These are phyloP conservation scores for Aspergillus sclerotiicarbonarius DNA, from an alignment of 495 filamentous ascomycete genomes.

Conservation along the genomic window DNA sequence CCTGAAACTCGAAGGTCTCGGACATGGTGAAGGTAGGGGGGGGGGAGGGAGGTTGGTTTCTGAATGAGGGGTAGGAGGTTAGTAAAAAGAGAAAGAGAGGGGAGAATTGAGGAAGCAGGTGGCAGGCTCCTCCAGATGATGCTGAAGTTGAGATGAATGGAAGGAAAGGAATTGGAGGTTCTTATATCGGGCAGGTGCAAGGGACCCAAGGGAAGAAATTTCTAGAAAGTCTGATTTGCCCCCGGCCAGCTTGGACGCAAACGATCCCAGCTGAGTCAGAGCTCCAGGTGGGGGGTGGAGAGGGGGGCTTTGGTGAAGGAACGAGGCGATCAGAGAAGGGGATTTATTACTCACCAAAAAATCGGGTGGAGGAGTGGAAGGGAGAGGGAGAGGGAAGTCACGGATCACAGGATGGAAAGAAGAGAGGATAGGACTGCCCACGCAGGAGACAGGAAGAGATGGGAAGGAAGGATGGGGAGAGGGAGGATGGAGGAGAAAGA, in stretches of 20 bases:
- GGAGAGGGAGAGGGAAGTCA: neutral
- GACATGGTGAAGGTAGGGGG: conserved; percentile 62
- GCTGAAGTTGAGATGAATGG: neutral
- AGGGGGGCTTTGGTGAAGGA: conserved; percentile 8
- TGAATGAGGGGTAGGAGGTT: conserved; percentile 12
- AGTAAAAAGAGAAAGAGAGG: neutral
- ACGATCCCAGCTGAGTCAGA: neutral
- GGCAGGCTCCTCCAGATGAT: neutral
- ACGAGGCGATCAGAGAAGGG: neutral
- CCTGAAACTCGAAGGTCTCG: conserved; percentile 99
- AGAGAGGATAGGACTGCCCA: neutral
- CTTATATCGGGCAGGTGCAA: neutral
- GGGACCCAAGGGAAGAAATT: neutral
- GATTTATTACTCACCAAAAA: conserved; percentile 1
- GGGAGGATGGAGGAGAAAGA: neutral
- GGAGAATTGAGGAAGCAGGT: neutral
- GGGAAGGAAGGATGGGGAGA: neutral
- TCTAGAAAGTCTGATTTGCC: neutral
- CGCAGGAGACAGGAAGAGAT: neutral
- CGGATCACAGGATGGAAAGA: neutral
- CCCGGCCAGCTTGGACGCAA: neutral
- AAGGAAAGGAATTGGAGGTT: neutral
- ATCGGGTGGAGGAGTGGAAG: neutral
- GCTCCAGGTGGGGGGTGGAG: neutral
- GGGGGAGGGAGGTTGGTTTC: conserved; percentile 8